Evolutionary conservation across 352 stramenopile species (phyloP), one percentile per base, ranked within the genome.

Genomic region (Phytophthora hibernalis): DNA sequence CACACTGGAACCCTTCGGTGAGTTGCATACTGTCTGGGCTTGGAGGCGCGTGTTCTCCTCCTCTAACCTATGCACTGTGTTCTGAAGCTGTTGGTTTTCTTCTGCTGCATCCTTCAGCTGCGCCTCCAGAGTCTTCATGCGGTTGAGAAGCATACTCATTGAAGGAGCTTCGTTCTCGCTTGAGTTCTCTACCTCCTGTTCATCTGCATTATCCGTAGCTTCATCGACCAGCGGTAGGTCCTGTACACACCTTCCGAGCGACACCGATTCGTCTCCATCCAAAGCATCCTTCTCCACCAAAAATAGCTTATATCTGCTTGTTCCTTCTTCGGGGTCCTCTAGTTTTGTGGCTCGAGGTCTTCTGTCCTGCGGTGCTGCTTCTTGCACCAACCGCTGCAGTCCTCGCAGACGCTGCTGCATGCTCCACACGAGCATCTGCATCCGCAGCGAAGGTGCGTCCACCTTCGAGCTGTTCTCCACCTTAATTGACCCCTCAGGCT

Each of bases 1-100:
- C 5, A 5, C 2, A 45, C 6, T n/a, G 18, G 3, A 22, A 20
- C n/a, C 30, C 28, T 43, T 31, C 31, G 30, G 11, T 58, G 28
- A 28, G 40, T 63, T 30, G n/a, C 43, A 45, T 22, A 20, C 22
- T 47, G 40, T 61, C 21, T 53, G 45, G 28, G 28, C 33, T 42
- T 64, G 51, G 1, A 75, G 42, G 26, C 44, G 56, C 1, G 48
- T 47, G 28, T 73, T 75, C 15, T 72, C 56, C 11, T 68, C 30
- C 18, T 72, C 56, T 51, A 78, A 47, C 24, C 24, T 52, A 11
- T 48, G 33, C 16, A 78, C 54, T 28, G 40, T 68, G 15, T 44
- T 49, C 18, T 65, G 67, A 18, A 78, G 53, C 30, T 75, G 56
- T 8, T 48, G 35, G 8, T 78, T 78, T 61, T 73, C 70, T 37